phyloP scores from a whole-genome alignment of 768 basidiomycete genomes.

The Hirschioporus abietinus region DNA sequence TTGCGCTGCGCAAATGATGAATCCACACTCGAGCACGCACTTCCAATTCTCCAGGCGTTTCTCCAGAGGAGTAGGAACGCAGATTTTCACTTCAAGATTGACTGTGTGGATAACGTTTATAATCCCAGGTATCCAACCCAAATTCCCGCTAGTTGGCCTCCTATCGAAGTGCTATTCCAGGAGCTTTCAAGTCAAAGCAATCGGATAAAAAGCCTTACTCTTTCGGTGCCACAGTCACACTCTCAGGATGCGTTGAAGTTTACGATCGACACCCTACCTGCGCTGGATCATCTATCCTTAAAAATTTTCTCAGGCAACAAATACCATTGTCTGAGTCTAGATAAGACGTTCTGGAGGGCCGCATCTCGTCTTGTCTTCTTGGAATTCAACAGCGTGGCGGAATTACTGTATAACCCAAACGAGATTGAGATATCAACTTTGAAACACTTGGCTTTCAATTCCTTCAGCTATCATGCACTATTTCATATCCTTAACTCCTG shows the following conservation, averaged over 20 bases:
- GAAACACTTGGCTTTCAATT: too few species aligned
- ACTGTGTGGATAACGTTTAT: background rate
- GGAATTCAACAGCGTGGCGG: too few species aligned
- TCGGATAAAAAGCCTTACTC: background rate
- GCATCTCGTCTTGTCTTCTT: too few species aligned
- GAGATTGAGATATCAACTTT: too few species aligned
- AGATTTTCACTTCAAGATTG: background rate
- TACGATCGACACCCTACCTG: background rate
- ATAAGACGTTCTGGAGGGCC: too few species aligned
- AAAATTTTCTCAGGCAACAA: background rate
- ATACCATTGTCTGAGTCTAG: too few species aligned
- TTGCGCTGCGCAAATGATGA: background rate
- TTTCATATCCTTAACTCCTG: too few species aligned
- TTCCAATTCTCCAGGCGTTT: background rate
- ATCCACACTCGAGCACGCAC: background rate
- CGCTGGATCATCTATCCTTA: background rate
- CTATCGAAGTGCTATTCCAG: background rate
- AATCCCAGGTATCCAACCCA: background rate
- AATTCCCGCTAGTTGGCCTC: background rate
- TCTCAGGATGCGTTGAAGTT: background rate
- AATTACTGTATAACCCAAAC: too few species aligned
- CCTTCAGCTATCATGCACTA: too few species aligned
- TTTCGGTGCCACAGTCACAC: background rate
- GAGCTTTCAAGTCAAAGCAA: slow-evolving; percentile 18
- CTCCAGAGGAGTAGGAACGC: background rate